Evolutionary conservation across 2,329 filamentous ascomycete species (phyloP), one percentile per base, ranked within the genome.

Genomic region (Colletotrichum sp.): DNA sequence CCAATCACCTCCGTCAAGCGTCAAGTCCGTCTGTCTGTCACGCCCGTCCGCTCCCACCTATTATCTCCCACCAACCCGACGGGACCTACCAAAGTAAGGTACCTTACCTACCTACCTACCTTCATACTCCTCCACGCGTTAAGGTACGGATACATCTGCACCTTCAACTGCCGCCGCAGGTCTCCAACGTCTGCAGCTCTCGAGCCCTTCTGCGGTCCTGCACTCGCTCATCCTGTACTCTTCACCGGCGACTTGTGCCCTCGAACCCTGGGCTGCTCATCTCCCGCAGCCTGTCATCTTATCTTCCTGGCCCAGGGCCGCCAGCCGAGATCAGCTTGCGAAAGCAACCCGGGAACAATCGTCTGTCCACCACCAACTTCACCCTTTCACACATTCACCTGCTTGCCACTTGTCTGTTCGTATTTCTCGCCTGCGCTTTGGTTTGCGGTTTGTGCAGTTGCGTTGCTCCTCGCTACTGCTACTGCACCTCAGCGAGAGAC

Each of bases 401-500:
- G 25, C 55, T 36, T 8, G 55, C 25, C 34, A 25, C n/a, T 59
- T 22, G 9, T 48, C 64, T 57, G 27, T 68, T 70, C 12, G 19
- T 52, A 15, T 60, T 44, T 44, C 25, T 13, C 44, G 44, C 44
- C 44, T 22, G 44, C 44, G 44, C n/a, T 52, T 52, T 52, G 30
- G 16, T 52, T 34, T 34, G 34, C 39, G 52, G 30, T 57, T 66
- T 66, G 59, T 28, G 34, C 44, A 52, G n/a, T 59, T 28, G n/a
- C 55, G 67, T 66, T 22, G 44, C 44, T 52, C 44, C 44, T 55
- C 28, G 13, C 25, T 66, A n/a, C 72, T 66, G 28, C 72, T 64
- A 28, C 73, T 73, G 73, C 57, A 69, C 73, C 70, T 75, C 73
- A 75, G 73, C 73, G 57, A 75, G 73, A 75, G 70, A 75, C 73